Percentiles rank a stretch among this genome's conserved stretches.
Evolutionary conservation across 1,284 basidiomycete genomes (phyloP).

Genomic region (Ustilago nuda): DNA sequence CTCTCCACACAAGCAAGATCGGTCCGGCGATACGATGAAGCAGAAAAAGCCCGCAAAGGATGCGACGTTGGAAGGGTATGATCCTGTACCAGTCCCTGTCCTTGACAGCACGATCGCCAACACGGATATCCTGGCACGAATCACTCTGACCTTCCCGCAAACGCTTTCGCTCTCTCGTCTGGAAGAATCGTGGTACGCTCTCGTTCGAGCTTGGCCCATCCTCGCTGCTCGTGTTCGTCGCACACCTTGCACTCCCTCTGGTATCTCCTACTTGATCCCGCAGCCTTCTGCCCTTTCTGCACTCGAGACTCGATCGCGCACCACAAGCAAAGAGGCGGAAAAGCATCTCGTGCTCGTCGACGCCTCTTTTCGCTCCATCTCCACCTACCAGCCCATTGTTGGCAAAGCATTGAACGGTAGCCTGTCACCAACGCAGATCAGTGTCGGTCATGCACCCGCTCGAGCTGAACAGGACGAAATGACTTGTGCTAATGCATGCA

Average conservation of each 20-base stretch:
- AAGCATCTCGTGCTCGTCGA: constrained; percentile 24
- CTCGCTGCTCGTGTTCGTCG: constrained; percentile 30
- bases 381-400: constrained; percentile 20
- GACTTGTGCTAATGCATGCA: constrained; percentile 23
- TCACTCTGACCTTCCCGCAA: constrained; percentile 17
- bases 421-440: background rate
- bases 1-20: background rate
- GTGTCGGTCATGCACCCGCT: constrained; percentile 15
- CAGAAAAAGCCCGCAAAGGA: background rate
- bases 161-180: constrained; percentile 7
- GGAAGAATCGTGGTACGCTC: constrained; percentile 23
- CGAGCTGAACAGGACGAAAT: constrained; percentile 1
- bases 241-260: constrained; percentile 14
- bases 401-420: constrained; percentile 10
- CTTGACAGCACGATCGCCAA: constrained; percentile 23
- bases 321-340: background rate
- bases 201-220: constrained; percentile 31
- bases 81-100: constrained; percentile 16
- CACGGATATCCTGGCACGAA: constrained; percentile 29
- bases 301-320: constrained; percentile 17
- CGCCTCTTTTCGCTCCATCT: constrained; percentile 10
- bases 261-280: constrained; percentile 18
- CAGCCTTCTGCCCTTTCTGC: background rate
- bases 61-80: constrained; percentile 6
- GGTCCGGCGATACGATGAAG: background rate